Evolutionary conservation across 1,139 yeast species (phyloP), one percentile per base, ranked within the genome.

Genomic region (Debaryomyces psychrophilus): DNA sequence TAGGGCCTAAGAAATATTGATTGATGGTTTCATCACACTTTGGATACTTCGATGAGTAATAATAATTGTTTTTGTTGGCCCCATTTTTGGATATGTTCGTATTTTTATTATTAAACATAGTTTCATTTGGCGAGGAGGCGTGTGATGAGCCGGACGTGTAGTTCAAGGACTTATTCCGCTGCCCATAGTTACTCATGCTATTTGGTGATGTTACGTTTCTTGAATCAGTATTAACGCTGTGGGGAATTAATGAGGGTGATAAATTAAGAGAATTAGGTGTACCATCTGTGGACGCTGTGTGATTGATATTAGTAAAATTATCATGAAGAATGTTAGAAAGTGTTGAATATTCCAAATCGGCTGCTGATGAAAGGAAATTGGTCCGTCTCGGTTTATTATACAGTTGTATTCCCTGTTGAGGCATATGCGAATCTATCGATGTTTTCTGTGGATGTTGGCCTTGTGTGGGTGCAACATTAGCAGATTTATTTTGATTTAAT

Each of bases 301-400:
- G 69, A 44, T 56, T 56, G 43, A 58, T 48, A 45, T 60, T 64
- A 47, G 59, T 52, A 46, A 69, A 62, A 48, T 77, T 82, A 50
- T 82, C 85, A 44, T 77, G 84, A 31, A 87, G 76, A 44, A 89
- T 87, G 51, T 78, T 82, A n/a, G 95, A 85, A 35, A 90, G 67
- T 1, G 89, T 83, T 4, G 89, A 77, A 58, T 89, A 88, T 58
- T 90, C 97, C 51, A 85, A 71, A 58, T 87, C 88, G 0, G 93
- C 92, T 0, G 96, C 93, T 12, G 83, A 71, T 1, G 95, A 85
- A 50, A 87, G 68, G 59, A 89, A 84, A 45, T 73, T 74, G 8
- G 72, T 68, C 37, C 71, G 54, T 48, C 58, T 57, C 27, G 36
- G 27, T 9, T 20, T 29, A 27, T 36, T 33, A 20, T 37, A 42